Evolutionary conservation across 345 rosid genomes (phyloP), one percentile per base, ranked within the genome.

Genomic region (Linum trigynum): DNA sequence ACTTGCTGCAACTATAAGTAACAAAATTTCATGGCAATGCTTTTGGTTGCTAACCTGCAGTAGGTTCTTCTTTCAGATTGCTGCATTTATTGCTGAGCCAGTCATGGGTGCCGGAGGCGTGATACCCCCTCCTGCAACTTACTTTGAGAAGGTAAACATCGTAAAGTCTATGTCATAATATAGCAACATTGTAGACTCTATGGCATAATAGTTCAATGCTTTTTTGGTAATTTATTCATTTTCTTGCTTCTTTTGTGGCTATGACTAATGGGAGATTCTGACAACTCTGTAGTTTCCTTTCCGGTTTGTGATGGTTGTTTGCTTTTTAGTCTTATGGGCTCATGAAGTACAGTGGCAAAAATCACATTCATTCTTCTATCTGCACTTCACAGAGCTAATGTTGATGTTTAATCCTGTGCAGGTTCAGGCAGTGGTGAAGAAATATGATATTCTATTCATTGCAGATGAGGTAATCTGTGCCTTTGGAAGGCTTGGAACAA

Each of bases 51-150:
- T 70, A 45, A 79, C 72, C 55, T 66, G 12, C 38, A 12, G 1
- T 23, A 14, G 38, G 72, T 37, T 17, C 15, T 32, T 59, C 35
- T 77, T 62, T 67, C 83, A 90, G 97, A 85, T 94, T 77, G 97
- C 86, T 74, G 99, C 97, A 58, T 94, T 90, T 77, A 90, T 94
- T 3, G 97, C 95, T 23, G 99, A 90, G 66, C 97, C 96, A 45
- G 91, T 94, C 69, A 88, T 90, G 97, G 96, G 99, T 62, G 99
- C 96, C 55, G 97, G 99, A 55, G 97, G 97, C 42, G 97, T 90
- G 67, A 94, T 94, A 66, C 91, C 83, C 76, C 99, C 97, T 38
- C 97, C 96, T 56, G 91, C 87, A 42, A 86, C 96, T 50, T 90
- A 94, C 76, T 90, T 95, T 71, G 97, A 91, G 6, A 91, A 95